Conservation (phyloP, 2,329 filamentous ascomycete genomes). For the Knoxdaviesia capensis region DNA sequence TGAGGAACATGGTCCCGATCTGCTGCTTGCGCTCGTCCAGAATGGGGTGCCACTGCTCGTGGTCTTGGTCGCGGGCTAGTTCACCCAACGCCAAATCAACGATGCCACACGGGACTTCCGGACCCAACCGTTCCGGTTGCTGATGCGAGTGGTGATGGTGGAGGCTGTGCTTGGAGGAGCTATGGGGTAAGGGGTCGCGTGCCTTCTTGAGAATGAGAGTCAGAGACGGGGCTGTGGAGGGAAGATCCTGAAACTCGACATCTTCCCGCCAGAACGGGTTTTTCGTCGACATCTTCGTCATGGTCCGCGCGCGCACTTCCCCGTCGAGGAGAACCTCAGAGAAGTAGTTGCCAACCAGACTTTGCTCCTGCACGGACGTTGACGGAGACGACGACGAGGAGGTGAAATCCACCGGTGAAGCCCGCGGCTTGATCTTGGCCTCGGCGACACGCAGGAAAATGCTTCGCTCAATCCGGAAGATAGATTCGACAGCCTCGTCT, state of each 20-base stretch:
- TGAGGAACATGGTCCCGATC: constrained; percentile 71
- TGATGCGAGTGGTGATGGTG: constrained; percentile 8
- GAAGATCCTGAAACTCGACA: constrained; percentile 57
- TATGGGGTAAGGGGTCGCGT: constrained; percentile 7
- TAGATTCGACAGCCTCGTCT: constrained; percentile 19
- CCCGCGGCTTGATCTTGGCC: constrained; percentile 32
- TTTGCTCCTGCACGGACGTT: constrained; percentile 16
- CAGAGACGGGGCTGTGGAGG: constrained; percentile 45
- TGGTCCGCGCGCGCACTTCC: constrained; percentile 57
- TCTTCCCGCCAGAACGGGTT: constrained; percentile 72
- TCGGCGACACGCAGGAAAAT: constrained; percentile 38
- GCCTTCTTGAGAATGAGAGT: constrained; percentile 53
- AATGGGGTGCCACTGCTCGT: constrained; percentile 77
- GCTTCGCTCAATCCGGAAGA: constrained; percentile 43
- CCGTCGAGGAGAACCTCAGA: constrained; percentile 65
- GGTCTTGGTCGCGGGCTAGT: constrained; percentile 54
- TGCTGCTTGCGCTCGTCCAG: constrained; percentile 55
- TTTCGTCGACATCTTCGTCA: constrained; percentile 47
- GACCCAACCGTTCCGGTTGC: constrained; percentile 14
- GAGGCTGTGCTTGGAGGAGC: constrained; percentile 23
- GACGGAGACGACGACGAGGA: background rate
- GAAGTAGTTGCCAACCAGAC: constrained; percentile 46
- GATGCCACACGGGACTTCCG: constrained; percentile 40
- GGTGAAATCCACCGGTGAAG: constrained; percentile 1
- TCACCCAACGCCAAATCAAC: constrained; percentile 72